phyloP scores from a whole-genome alignment of 305 asterid species.

The Fraxinus angustifolia region DNA sequence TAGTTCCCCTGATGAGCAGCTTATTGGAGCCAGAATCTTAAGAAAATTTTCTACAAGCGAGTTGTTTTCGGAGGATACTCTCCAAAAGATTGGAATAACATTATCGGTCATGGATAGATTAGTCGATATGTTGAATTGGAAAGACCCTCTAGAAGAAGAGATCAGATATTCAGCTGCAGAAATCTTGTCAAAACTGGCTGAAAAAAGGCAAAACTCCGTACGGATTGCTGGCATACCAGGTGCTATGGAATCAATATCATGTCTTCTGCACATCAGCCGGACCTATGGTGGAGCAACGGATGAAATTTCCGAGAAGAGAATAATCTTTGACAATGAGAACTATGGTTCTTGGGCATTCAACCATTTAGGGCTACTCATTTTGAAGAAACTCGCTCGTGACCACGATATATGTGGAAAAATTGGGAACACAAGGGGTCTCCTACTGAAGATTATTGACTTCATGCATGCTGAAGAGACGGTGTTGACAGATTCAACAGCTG shows the following conservation, averaged over 20 bases:
- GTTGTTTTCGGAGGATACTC: constrained; percentile 59
- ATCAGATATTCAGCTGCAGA: constrained; percentile 74
- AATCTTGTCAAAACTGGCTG: constrained; percentile 55
- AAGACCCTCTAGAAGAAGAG: constrained; percentile 73
- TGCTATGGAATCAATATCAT: constrained; percentile 74
- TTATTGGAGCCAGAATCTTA: constrained; percentile 69
- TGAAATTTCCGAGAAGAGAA: constrained; percentile 63
- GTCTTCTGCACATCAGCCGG: constrained; percentile 59
- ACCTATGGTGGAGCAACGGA: constrained; percentile 46
- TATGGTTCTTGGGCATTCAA: constrained; percentile 75
- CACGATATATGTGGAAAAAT: constrained; percentile 77
- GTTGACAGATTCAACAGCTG: constrained; percentile 42
- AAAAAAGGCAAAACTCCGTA: constrained; percentile 60
- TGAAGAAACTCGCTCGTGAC: constrained; percentile 86
- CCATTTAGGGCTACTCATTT: constrained; percentile 75
- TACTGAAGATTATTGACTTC: constrained; percentile 78
- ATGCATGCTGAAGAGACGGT: constrained; percentile 65
- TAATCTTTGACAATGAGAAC: constrained; percentile 40
- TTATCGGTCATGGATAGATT: constrained; percentile 65
- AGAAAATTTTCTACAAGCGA: constrained; percentile 46
- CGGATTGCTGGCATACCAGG: constrained; percentile 81
- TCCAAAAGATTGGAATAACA: constrained; percentile 78
- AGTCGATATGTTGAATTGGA: constrained; percentile 91
- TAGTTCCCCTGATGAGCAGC: constrained; percentile 77
- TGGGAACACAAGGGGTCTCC: constrained; percentile 75